Base-by-base conservation (phyloP, 306 rosid species). In the Benincasa hispida region DNA sequence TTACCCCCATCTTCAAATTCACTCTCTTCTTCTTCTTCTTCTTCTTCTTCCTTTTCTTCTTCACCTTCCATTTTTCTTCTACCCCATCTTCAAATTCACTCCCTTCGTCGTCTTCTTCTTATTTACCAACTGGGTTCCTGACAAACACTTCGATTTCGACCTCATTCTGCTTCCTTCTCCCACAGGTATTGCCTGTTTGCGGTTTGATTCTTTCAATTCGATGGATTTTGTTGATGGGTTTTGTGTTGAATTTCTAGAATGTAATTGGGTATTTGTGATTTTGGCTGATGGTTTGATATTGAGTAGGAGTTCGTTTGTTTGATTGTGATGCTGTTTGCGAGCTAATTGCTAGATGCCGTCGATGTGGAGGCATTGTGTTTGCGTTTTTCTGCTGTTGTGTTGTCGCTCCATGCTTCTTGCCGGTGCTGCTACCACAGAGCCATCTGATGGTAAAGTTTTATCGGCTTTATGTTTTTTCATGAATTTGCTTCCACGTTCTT, bases 381-480 rank as follows among this genome's bases (percentile, higher is more conserved):
- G 53, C 77, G 80, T 75, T 51, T 58, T 90, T 77, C 84, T 84
- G 76, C 68, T 84, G 58, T 83, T 56, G 73, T 74, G 68, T 78
- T 89, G 82, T 58, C 78, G 53, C 77, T 53, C 84, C 69, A 28
- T 79, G 37, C 57, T 86, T 54, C 77, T 79, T 53, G 82, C 84
- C 15, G 79, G 54, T 18, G 82, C 93, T 61, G 82, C 78, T 21
- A 47, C 13, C 76, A 87, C 90, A 59, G 78, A 87, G 79, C 92
- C 94, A 81, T 86, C 92, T 7, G 98, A 92, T 87, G 96, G 98
- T 92, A 65, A 85, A 4, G 58, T 73, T 58, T 24, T 56, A 28
- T 55, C 19, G 12, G 28, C 18, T 32, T 10, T 41, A 15, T 28
- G 63, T 2, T 24, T 37, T 19, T 41, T 55, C 48, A 72, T 34